A percentile compares a stretch with the other conserved stretches of the same genome.
These are phyloP conservation scores for Cucurbita argyrosperma DNA, from an alignment of 306 rosid genomes.

Conservation along the genomic window DNA sequence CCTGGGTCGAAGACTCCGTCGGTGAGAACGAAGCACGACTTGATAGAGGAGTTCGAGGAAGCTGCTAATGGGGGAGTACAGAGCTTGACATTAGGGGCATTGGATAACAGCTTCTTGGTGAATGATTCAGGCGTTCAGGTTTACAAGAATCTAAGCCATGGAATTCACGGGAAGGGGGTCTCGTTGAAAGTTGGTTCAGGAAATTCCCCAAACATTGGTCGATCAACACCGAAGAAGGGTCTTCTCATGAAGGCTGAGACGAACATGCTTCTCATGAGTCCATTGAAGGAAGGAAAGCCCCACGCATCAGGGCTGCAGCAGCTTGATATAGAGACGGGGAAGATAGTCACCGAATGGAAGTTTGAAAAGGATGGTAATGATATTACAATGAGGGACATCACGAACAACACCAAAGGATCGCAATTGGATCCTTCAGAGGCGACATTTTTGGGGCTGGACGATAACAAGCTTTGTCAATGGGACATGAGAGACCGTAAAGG, in stretches of 20 bases:
- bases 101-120: conserved; percentile 76
- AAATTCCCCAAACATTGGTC: conserved; percentile 2
- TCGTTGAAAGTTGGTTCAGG: conserved; percentile 39
- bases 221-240: conserved; percentile 47
- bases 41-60: conserved; percentile 76
- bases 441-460: conserved; percentile 87
- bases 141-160: conserved; percentile 46
- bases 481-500: conserved; percentile 76
- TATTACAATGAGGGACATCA: conserved; percentile 69
- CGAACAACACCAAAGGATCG: conserved; percentile 64
- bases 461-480: conserved; percentile 84
- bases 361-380: conserved; percentile 79
- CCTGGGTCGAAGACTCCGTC: conserved; percentile 21
- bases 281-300: conserved; percentile 50
- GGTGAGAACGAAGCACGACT: conserved; percentile 23
- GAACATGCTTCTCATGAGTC: conserved; percentile 88
- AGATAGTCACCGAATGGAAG: conserved; percentile 77
- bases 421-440: conserved; percentile 84
- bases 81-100: conserved; percentile 64
- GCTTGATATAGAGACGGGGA: conserved; percentile 76
- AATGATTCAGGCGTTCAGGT: conserved; percentile 64
- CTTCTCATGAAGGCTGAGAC: conserved; percentile 69
- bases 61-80: conserved; percentile 75
- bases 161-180: conserved; percentile 79
- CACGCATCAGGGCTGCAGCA: conserved; percentile 48